These are phyloP conservation scores for Oidiodendron maius DNA, from an alignment of 495 filamentous ascomycete genomes.

Conservation along the genomic window DNA sequence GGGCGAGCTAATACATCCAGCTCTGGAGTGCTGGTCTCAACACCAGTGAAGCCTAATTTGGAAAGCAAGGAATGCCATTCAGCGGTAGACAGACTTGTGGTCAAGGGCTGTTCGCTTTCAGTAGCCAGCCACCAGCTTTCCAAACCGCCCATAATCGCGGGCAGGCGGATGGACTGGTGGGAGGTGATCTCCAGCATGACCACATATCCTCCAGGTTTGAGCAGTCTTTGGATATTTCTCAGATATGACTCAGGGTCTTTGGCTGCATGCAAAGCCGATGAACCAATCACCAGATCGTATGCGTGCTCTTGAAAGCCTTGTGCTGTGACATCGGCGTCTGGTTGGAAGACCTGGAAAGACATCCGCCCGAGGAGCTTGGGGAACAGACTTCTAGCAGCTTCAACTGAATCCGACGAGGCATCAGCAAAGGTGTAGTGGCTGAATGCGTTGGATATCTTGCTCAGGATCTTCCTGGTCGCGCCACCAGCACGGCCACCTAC, in stretches of 20 bases:
- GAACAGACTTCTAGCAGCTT: slow-evolving; percentile 33
- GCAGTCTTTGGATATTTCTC: neutral
- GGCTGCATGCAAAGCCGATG: slow-evolving; percentile 17
- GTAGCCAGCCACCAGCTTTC: too few relatives aligned
- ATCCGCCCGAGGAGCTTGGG: slow-evolving; percentile 31
- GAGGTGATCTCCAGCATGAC: neutral
- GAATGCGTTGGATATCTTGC: slow-evolving; percentile 17
- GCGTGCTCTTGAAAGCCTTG: slow-evolving; percentile 38
- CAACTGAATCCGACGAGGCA: slow-evolving; percentile 37
- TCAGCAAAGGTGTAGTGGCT: slow-evolving; percentile 47
- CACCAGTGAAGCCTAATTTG: neutral
- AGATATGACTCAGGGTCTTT: neutral
- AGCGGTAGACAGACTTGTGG: too few relatives aligned
- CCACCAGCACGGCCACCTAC: slow-evolving; percentile 35
- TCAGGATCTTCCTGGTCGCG: slow-evolving; percentile 30
- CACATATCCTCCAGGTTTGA: neutral
- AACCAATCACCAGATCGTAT: slow-evolving; percentile 47
- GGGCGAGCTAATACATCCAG: neutral
- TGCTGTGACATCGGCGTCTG: slow-evolving; percentile 28
- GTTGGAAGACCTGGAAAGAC: slow-evolving; percentile 39
- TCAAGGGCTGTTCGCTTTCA: too few relatives aligned
- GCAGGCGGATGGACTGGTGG: neutral
- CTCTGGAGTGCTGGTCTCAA: neutral
- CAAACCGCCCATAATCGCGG: neutral
- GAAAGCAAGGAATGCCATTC: too few relatives aligned